phyloP scores from a whole-genome alignment of 106 monocot genomes.

The Dioscorea dumetorum region DNA sequence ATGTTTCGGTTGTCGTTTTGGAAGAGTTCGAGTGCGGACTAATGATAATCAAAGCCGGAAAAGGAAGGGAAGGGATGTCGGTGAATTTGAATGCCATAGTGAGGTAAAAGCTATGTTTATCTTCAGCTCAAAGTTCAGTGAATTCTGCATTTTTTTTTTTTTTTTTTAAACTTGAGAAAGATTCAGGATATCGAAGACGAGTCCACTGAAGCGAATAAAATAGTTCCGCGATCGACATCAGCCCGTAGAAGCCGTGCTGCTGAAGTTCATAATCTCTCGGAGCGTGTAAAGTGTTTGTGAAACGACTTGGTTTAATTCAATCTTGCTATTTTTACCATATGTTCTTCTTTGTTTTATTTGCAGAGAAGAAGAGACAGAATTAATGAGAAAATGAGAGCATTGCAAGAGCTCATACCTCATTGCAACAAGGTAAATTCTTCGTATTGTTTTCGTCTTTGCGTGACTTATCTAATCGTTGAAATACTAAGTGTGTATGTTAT shows the following conservation, averaged over 20 bases:
- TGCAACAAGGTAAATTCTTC: constrained; percentile 65
- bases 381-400: constrained; percentile 93
- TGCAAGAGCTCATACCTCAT: constrained; percentile 94
- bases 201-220: constrained; percentile 33
- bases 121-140: no score
- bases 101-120: constrained; percentile 40
- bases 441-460: no score
- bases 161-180: no score
- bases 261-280: constrained; percentile 91
- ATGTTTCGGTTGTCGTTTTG: constrained; percentile 39
- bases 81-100: constrained; percentile 58
- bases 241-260: constrained; percentile 75
- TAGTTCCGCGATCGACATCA: constrained; percentile 22
- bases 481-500: neutral
- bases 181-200: constrained; percentile 64
- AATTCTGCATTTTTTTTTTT: no score
- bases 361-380: constrained; percentile 94
- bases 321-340: neutral
- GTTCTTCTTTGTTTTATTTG: constrained; percentile 4
- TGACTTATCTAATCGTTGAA: neutral
- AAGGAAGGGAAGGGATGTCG: constrained; percentile 50
- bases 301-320: neutral
- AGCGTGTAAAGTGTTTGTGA: constrained; percentile 43
- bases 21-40: constrained; percentile 20
- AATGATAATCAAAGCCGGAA: constrained; percentile 22